Conservation (phyloP, 1,139 yeast genomes). For the Tardiomyces depauwii region DNA sequence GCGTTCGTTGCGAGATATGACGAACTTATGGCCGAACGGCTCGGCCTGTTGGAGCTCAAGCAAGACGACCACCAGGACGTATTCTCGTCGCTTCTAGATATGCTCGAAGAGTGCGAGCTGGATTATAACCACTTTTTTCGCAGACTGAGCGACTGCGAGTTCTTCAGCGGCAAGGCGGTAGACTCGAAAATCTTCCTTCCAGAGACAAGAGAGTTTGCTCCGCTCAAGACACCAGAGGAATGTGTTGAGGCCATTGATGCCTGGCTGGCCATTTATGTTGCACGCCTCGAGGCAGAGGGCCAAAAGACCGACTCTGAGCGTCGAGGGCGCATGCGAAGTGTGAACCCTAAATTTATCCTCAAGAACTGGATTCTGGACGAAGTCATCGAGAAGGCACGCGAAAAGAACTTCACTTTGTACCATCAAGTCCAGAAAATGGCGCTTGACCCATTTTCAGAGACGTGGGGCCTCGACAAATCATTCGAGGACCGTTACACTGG, state of each 20-base stretch:
- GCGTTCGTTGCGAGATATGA: constrained; percentile 51
- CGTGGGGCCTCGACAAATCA: constrained; percentile 15
- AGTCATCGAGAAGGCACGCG: constrained; percentile 38
- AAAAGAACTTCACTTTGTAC: constrained; percentile 16
- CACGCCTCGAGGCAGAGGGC: constrained; percentile 31
- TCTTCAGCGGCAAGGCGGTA: constrained; percentile 11
- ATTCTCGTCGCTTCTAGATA: constrained; percentile 51
- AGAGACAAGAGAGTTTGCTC: constrained; percentile 19
- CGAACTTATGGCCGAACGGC: constrained; percentile 47
- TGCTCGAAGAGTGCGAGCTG: constrained; percentile 48
- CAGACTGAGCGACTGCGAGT: constrained; percentile 37
- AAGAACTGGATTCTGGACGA: constrained; percentile 82
- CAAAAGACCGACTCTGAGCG: constrained; percentile 29
- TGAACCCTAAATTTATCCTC: constrained; percentile 75
- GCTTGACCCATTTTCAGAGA: constrained; percentile 25
- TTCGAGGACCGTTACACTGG: constrained; percentile 12
- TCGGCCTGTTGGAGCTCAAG: constrained; percentile 45
- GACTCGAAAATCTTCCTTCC: constrained; percentile 23
- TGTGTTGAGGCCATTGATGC: constrained; percentile 20
- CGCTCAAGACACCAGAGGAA: constrained; percentile 21
- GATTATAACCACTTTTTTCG: constrained; percentile 78
- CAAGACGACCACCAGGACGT: constrained; percentile 37
- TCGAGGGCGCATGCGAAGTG: constrained; percentile 29
- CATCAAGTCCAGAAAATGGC: constrained; percentile 26
- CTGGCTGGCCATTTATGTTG: constrained; percentile 32